phyloP scores from a whole-genome alignment of 2,329 filamentous ascomycete species.

The Aspergillus oerlinghausenensis region DNA sequence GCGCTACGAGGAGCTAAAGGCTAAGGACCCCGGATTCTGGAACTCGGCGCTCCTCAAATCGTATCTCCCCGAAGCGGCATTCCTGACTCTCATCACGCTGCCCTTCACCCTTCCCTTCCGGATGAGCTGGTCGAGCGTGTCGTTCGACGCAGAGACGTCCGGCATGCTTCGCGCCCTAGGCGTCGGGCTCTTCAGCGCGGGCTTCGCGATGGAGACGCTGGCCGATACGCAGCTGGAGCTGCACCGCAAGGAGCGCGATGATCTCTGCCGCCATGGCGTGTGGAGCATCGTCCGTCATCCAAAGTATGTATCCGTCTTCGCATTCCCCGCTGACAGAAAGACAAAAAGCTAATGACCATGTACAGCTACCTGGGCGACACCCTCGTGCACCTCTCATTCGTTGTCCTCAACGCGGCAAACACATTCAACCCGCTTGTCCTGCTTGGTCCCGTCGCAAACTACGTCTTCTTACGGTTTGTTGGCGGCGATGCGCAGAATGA shows the following conservation, averaged over 20 bases:
- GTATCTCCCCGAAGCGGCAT: conserved; percentile 56
- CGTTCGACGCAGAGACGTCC: conserved; percentile 21
- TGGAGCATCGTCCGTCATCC: conserved; percentile 60
- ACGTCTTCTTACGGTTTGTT: conserved; percentile 53
- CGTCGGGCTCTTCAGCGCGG: conserved; percentile 54
- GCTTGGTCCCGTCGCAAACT: conserved; percentile 55
- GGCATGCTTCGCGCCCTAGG: conserved; percentile 38
- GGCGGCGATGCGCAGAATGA: conserved; percentile 56
- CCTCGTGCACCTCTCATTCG: conserved; percentile 57
- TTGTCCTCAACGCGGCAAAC: conserved; percentile 52
- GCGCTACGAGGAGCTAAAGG: conserved; percentile 50
- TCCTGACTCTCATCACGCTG: conserved; percentile 54
- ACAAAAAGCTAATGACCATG: conserved; percentile 4
- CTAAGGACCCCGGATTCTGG: conserved; percentile 52
- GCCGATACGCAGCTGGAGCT: conserved; percentile 54
- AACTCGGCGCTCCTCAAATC: conserved; percentile 50
- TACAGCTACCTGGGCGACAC: conserved; percentile 57
- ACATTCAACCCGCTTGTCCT: conserved; percentile 53
- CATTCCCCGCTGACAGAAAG: conserved; percentile 2
- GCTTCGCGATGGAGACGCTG: conserved; percentile 52
- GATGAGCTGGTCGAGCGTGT: conserved; percentile 22
- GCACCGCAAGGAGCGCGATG: conserved; percentile 43
- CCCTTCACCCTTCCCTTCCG: conserved; percentile 55
- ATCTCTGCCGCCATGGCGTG: conserved; percentile 53
- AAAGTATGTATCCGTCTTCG: conserved; percentile 46